Evolutionary conservation across 2,329 filamentous ascomycete species (phyloP).

Genomic region (Neofusicoccum umdonicola): DNA sequence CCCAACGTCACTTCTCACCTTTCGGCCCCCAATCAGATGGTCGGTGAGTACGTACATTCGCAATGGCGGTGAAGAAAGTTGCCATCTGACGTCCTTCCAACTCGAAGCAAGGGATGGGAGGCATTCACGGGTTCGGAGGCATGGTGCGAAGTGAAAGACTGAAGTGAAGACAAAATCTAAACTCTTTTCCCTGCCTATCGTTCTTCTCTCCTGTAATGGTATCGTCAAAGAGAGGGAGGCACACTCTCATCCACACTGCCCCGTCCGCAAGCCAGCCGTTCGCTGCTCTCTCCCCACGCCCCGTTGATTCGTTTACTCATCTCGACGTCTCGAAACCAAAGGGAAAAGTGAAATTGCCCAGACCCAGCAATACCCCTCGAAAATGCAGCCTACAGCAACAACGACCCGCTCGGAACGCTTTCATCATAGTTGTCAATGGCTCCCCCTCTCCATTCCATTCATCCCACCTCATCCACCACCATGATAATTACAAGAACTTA

Average conservation of each 20-base stretch:
- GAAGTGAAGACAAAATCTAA: not conserved
- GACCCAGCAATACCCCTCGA: not conserved
- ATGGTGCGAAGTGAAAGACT: not conserved
- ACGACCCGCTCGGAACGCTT: slow-evolving; percentile 20
- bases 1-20: no score
- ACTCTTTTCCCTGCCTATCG: not conserved
- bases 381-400: not conserved
- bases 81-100: not conserved
- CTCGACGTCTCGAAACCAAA: no score
- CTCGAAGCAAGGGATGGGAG: not conserved
- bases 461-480: not conserved
- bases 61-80: not conserved
- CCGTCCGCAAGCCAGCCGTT: no score
- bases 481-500: not conserved
- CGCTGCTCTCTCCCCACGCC: no score
- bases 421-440: slow-evolving; percentile 25
- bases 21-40: no score
- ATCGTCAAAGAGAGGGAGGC: not conserved
- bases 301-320: no score
- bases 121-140: no score
- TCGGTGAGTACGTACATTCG: no score
- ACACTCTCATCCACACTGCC: no score
- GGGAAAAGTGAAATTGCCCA: not conserved
- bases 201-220: not conserved
- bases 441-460: not conserved